Percentiles rank a stretch among this genome's conserved stretches.
phyloP scores from a whole-genome alignment of 2,329 filamentous ascomycete species.

The Pyricularia sp. region DNA sequence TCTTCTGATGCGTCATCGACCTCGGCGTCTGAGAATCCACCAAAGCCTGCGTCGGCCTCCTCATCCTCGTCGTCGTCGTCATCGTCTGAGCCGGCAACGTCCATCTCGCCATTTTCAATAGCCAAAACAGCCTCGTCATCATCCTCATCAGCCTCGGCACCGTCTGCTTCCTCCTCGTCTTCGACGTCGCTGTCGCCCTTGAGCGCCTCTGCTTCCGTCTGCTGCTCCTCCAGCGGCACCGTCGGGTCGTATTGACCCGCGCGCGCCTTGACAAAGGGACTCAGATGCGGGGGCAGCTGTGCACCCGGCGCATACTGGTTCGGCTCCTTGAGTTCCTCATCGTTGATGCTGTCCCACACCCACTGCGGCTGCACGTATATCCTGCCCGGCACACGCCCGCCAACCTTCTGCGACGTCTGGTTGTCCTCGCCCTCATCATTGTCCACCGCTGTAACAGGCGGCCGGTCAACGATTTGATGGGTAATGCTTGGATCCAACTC shows the following conservation, averaged over 20 bases:
- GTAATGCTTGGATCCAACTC: constrained; percentile 83
- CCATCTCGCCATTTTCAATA: constrained; percentile 33
- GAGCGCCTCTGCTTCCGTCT: constrained; percentile 74
- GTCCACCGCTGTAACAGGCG: constrained; percentile 50
- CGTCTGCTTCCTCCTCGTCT: constrained; percentile 29
- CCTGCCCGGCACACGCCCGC: constrained; percentile 66
- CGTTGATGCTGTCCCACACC: constrained; percentile 96
- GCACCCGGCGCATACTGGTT: constrained; percentile 85
- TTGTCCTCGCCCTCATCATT: constrained; percentile 43
- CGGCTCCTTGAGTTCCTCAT: constrained; percentile 72
- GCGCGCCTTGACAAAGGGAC: constrained; percentile 82
- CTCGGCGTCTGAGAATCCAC: constrained; percentile 37
- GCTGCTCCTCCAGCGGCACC: constrained; percentile 71
- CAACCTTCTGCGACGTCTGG: constrained; percentile 46
- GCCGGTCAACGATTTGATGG: constrained; percentile 90
- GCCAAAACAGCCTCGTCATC: constrained; percentile 20
- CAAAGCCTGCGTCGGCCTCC: constrained; percentile 30
- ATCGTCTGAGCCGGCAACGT: constrained; percentile 32
- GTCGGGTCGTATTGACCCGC: constrained; percentile 88
- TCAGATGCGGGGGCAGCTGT: constrained; percentile 83
- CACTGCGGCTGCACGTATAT: constrained; percentile 95
- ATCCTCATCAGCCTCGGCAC: constrained; percentile 20
- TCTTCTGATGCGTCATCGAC: constrained; percentile 30
- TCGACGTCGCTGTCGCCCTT: constrained; percentile 42
- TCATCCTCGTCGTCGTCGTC: constrained; percentile 31